phyloP scores from a whole-genome alignment of 2,329 filamentous ascomycete genomes.

The Ceratocystis lukuohia region DNA sequence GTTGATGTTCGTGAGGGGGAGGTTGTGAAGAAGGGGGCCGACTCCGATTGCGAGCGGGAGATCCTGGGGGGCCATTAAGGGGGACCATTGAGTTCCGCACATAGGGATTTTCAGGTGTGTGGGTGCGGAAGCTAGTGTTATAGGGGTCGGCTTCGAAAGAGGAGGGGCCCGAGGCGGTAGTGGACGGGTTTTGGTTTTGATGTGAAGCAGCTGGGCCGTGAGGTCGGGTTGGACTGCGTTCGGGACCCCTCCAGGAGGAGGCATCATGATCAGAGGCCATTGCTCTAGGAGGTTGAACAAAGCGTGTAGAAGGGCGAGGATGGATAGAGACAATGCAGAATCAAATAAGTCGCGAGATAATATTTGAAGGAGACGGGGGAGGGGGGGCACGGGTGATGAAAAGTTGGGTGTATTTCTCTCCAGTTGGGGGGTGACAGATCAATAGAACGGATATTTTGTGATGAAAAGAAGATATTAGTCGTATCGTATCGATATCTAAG shows the following conservation, averaged over 20 bases:
- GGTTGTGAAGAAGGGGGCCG: slow-evolving; percentile 13
- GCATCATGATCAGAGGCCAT: slow-evolving; percentile 19
- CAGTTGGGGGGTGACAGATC: background rate
- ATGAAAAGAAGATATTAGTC: background rate
- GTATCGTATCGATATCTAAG: background rate
- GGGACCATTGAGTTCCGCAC: slow-evolving; percentile 10
- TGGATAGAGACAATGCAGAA: background rate
- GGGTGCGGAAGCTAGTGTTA: slow-evolving; percentile 12
- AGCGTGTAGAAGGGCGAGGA: background rate
- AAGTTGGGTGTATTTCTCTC: background rate
- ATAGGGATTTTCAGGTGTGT: slow-evolving; percentile 16
- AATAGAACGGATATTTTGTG: background rate
- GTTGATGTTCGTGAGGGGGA: slow-evolving; percentile 5
- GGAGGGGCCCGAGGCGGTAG: slow-evolving; percentile 8
- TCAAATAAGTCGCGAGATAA: background rate
- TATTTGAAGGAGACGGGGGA: too few species aligned
- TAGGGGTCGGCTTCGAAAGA: slow-evolving; percentile 17
- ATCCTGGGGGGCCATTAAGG: slow-evolving; percentile 12
- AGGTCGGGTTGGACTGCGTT: slow-evolving; percentile 16
- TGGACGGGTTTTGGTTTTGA: background rate
- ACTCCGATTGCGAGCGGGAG: slow-evolving; percentile 16
- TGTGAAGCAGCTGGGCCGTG: slow-evolving; percentile 3
- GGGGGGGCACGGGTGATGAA: background rate
- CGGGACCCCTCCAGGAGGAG: slow-evolving; percentile 18
- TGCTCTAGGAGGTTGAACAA: background rate